A percentile compares a stretch with the other conserved stretches of the same genome.
Conservation (phyloP, 371 early-diverging fungal genomes). For the Mortierella sp. region DNA sequence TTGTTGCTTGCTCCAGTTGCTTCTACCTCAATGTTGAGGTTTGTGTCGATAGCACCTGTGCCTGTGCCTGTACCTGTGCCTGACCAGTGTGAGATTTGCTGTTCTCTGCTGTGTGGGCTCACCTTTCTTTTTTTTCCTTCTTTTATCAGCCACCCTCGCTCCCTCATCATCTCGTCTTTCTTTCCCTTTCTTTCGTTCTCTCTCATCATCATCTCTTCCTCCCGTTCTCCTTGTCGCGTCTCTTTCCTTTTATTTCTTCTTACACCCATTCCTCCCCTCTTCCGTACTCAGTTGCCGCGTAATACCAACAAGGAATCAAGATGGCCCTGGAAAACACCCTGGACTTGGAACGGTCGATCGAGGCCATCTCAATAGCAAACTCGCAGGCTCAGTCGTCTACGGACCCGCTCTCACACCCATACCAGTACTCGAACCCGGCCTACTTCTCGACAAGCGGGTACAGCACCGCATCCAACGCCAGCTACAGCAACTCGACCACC, state of each 20-base stretch:
- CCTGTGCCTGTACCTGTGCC: background rate
- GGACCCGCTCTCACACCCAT: constrained; percentile 12
- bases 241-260: background rate
- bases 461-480: constrained; percentile 14
- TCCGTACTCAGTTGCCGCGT: background rate
- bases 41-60: background rate
- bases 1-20: background rate
- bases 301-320: background rate
- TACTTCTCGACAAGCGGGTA: constrained; percentile 18
- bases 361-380: constrained; percentile 26
- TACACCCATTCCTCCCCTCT: background rate
- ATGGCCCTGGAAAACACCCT: constrained; percentile 46
- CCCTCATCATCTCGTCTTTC: background rate
- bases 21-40: no score
- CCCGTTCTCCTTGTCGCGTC: constrained; percentile 12
- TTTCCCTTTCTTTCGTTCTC: background rate
- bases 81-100: background rate
- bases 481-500: constrained; percentile 31
- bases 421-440: constrained; percentile 40
- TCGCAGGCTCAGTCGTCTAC: constrained; percentile 13
- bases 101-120: background rate
- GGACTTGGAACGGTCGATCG: constrained; percentile 39
- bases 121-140: background rate
- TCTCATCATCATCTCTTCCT: background rate
- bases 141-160: background rate